These are phyloP conservation scores for Globisporangium spiculum DNA, from an alignment of 352 stramenopile species.

Conservation along the genomic window DNA sequence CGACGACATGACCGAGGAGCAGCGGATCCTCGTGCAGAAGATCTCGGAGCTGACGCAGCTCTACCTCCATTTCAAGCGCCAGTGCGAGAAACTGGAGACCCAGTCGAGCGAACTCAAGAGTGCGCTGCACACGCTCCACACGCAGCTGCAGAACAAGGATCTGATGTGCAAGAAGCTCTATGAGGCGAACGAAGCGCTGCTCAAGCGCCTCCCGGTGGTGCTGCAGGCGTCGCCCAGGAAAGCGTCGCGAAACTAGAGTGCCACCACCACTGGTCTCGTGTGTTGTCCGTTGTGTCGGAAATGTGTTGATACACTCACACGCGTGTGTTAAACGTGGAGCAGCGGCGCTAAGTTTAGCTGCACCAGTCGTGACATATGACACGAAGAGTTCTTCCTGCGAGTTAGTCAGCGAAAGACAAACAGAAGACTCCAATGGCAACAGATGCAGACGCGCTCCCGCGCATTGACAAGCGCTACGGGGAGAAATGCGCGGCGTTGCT, in stretches of 20 bases:
- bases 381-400: neutral
- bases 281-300: neutral
- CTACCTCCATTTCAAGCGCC: conserved; percentile 57
- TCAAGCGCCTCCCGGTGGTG: conserved; percentile 36
- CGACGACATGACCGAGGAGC: conserved; percentile 54
- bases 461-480: conserved; percentile 15
- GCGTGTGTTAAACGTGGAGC: neutral
- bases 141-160: conserved; percentile 52
- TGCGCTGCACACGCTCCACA: conserved; percentile 30
- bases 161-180: conserved; percentile 59
- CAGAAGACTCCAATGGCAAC: neutral
- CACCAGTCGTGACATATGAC: neutral
- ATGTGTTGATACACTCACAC: neutral
- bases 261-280: too few relatives aligned
- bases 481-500: conserved; percentile 11
- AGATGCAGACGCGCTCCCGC: conserved; percentile 5
- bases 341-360: neutral
- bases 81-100: conserved; percentile 39
- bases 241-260: neutral
- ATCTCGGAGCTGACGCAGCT: conserved; percentile 58
- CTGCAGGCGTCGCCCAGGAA: conserved; percentile 8
- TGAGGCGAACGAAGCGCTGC: conserved; percentile 55
- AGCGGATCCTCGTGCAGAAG: conserved; percentile 49
- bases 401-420: neutral
- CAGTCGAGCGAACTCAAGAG: conserved; percentile 32